phyloP scores from a whole-genome alignment of 169 alveolate species.

The Plasmodium gonderi region DNA sequence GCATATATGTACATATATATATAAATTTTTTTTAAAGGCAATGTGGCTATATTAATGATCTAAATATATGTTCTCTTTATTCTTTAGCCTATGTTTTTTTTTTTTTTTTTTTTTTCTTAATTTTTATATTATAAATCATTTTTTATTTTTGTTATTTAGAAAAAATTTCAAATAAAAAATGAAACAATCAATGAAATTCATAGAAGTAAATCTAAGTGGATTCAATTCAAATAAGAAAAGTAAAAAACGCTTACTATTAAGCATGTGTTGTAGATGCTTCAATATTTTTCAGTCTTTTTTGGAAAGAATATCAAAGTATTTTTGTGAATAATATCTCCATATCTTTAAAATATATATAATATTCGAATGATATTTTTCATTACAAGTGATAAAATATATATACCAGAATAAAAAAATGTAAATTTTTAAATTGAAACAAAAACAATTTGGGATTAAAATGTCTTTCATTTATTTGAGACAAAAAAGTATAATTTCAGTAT shows the following conservation, averaged over 20 bases:
- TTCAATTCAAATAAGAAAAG: too few relatives aligned
- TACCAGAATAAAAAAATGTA: not conserved
- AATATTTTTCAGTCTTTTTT: not conserved
- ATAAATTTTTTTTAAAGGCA: too few relatives aligned
- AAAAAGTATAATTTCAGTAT: not conserved
- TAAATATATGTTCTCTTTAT: too few relatives aligned
- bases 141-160: not conserved
- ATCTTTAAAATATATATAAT: not conserved
- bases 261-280: not conserved
- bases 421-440: not conserved
- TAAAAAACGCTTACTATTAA: too few relatives aligned
- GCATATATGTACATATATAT: too few relatives aligned
- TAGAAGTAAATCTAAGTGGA: too few relatives aligned
- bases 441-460: not conserved
- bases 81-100: too few relatives aligned
- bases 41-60: too few relatives aligned
- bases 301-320: not conserved
- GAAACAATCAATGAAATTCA: not conserved
- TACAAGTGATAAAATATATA: not conserved
- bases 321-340: too few relatives aligned
- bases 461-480: not conserved
- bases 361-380: not conserved
- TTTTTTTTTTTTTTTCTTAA: too few relatives aligned
- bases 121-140: not conserved
- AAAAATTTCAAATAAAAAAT: not conserved